Conservation (phyloP, 805 yeast species). For the Nakazawaea sp. region DNA sequence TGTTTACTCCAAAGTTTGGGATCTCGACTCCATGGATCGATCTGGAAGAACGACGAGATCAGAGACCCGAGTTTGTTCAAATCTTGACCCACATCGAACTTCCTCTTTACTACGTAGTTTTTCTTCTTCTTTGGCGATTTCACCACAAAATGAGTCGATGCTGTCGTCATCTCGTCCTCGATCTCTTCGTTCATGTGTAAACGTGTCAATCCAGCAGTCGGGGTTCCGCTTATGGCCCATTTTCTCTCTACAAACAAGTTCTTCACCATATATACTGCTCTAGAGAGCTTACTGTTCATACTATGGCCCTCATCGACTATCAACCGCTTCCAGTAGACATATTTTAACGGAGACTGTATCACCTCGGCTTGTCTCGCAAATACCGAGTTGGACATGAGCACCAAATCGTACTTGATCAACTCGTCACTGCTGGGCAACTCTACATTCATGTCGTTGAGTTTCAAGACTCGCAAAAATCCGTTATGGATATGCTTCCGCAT, state of each 20-base stretch:
- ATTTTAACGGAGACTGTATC: constrained; percentile 28
- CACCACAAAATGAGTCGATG: background rate
- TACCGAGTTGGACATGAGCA: constrained; percentile 41
- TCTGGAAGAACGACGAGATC: constrained; percentile 43
- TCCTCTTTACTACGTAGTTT: constrained; percentile 40
- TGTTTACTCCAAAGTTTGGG: constrained; percentile 38
- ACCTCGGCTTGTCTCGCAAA: constrained; percentile 34
- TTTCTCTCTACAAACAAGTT: constrained; percentile 48
- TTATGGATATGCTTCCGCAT: constrained; percentile 44
- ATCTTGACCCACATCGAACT: constrained; percentile 48
- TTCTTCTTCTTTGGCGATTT: constrained; percentile 6
- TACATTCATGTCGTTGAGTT: constrained; percentile 16
- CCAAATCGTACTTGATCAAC: constrained; percentile 41
- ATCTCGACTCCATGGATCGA: constrained; percentile 51
- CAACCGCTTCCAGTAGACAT: constrained; percentile 58
- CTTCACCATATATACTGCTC: constrained; percentile 42
- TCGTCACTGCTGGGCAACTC: constrained; percentile 24
- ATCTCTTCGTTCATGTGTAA: constrained; percentile 36
- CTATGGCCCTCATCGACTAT: constrained; percentile 76
- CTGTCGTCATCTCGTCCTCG: constrained; percentile 13
- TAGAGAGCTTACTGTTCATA: constrained; percentile 44
- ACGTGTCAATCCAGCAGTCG: constrained; percentile 62
- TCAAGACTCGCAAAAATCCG: constrained; percentile 29
- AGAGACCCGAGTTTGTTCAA: constrained; percentile 45
- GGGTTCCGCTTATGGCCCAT: constrained; percentile 77